Evolutionary conservation across 306 rosid genomes (phyloP).

Genomic region (Potentilla sterilis): DNA sequence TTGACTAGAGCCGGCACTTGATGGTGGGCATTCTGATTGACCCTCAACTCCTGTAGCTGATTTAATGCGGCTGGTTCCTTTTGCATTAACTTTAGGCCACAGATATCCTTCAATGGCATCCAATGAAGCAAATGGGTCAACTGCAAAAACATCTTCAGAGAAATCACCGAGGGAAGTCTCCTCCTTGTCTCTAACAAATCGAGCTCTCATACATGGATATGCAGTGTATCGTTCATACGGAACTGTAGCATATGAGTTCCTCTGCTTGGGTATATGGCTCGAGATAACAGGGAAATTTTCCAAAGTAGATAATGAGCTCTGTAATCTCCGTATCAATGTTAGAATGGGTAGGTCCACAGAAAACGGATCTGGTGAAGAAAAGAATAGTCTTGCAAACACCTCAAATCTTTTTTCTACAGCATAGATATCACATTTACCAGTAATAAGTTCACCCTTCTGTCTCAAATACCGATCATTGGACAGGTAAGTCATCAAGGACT

Average conservation of each 20-base stretch:
- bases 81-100: slow-evolving; percentile 63
- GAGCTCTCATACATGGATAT: slow-evolving; percentile 71
- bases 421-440: slow-evolving; percentile 33
- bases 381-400: slow-evolving; percentile 62
- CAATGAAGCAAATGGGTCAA: slow-evolving; percentile 79
- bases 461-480: slow-evolving; percentile 56
- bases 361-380: slow-evolving; percentile 41
- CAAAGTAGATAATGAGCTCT: slow-evolving; percentile 71
- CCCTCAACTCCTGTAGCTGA: slow-evolving; percentile 35
- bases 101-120: slow-evolving; percentile 66
- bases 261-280: slow-evolving; percentile 53
- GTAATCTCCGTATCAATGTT: slow-evolving; percentile 61
- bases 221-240: slow-evolving; percentile 59
- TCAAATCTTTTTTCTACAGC: slow-evolving; percentile 74
- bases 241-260: slow-evolving; percentile 61
- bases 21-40: slow-evolving; percentile 50
- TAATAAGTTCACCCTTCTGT: slow-evolving; percentile 36
- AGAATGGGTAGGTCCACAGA: slow-evolving; percentile 51
- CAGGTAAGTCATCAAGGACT: slow-evolving; percentile 66
- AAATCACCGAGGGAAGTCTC: slow-evolving; percentile 62
- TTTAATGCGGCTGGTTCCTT: slow-evolving; percentile 25
- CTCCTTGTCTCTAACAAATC: slow-evolving; percentile 66
- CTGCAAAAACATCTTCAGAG: slow-evolving; percentile 55
- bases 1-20: slow-evolving; percentile 46
- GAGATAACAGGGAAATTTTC: slow-evolving; percentile 81